Base-by-base conservation (phyloP, 2,329 filamentous ascomycete species). In the Macroventuria anomochaeta region DNA sequence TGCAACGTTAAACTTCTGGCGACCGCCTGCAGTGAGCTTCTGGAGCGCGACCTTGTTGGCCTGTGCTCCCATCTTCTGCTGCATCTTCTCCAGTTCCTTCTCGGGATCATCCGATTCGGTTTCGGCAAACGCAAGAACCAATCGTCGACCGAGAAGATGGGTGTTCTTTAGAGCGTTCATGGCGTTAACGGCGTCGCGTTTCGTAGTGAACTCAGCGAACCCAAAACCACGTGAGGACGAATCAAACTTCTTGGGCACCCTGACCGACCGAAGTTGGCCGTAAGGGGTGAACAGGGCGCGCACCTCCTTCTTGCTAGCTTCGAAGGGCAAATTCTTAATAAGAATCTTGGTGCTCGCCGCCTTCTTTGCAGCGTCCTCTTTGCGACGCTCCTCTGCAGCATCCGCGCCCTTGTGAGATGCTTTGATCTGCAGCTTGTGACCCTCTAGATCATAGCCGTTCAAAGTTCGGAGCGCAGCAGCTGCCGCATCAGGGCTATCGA, bases 301-400 rank as follows among this genome's bases (percentile, higher is more conserved):
- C 53, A 99, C 83, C 73, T 99, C 95, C 75, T 96, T 95, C 80
- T 96, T 97, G 53, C 65, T 69, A 51, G 90, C 89, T 79, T 97
- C 91, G 79, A 99, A 99, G 17, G 95, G 93, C 76, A 99, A 79
- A 80, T 99, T 99, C 82, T 97, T 99, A 80, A 99, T 89, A 76
- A 97, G 88, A 70, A 99, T 89, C 83, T 97, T 97, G 40, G 93
- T 97, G 63, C 86, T 85, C 20, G 90, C 87, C 43, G 85, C 78
- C 76, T 93, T 96, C 81, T 92, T 96, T 43, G 88, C 87, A 61
- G 84, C 86, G 70, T 97, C 92, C 62, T 93, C 88, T 63, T 88
- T 88, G 60, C 89, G 86, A 62, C 90, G 85, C 76, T 96, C 90
- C 72, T 96, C 91, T 2, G 90, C 93, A 15, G 91, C 91, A 77